These are phyloP conservation scores for Tubosaeta sp. DNA, from an alignment of 768 basidiomycete species.

Conservation along the genomic window DNA sequence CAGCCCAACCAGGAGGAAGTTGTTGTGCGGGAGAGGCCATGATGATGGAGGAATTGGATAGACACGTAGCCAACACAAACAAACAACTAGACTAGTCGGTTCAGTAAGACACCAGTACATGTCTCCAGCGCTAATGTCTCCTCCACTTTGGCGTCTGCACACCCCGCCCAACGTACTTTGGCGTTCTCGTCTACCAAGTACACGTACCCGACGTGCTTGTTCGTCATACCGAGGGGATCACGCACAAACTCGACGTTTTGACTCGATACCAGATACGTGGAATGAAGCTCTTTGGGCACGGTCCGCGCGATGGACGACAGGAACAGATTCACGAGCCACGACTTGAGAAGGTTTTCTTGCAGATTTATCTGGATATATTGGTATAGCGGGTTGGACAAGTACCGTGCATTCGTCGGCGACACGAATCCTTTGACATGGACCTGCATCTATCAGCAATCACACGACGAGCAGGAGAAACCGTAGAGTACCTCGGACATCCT, in stretches of 20 bases:
- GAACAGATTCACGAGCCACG: constrained; percentile 84
- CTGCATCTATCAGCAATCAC: constrained; percentile 34
- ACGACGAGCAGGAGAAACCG: not conserved
- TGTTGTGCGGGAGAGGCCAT: constrained; percentile 56
- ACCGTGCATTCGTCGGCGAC: constrained; percentile 50
- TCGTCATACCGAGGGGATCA: constrained; percentile 81
- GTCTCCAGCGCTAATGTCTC: constrained; percentile 67
- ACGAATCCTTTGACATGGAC: constrained; percentile 75
- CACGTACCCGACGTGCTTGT: constrained; percentile 88
- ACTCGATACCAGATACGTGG: constrained; percentile 73
- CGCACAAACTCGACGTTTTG: constrained; percentile 86
- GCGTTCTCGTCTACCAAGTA: constrained; percentile 84
- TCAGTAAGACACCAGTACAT: constrained; percentile 66
- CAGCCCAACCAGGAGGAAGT: constrained; percentile 88
- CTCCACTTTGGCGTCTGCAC: constrained; percentile 74
- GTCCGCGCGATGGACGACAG: constrained; percentile 63
- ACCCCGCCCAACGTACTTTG: constrained; percentile 89
- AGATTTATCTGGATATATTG: constrained; percentile 85
- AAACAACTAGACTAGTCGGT: constrained; percentile 38
- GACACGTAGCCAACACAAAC: constrained; percentile 29
- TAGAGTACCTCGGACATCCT: constrained; percentile 76
- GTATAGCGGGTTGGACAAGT: constrained; percentile 53
- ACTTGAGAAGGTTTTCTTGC: constrained; percentile 92
- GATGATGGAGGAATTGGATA: constrained; percentile 21
- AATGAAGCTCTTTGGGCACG: constrained; percentile 60